phyloP scores from a whole-genome alignment of 371 early-diverging fungal genomes.

The Mortierella polycephala region DNA sequence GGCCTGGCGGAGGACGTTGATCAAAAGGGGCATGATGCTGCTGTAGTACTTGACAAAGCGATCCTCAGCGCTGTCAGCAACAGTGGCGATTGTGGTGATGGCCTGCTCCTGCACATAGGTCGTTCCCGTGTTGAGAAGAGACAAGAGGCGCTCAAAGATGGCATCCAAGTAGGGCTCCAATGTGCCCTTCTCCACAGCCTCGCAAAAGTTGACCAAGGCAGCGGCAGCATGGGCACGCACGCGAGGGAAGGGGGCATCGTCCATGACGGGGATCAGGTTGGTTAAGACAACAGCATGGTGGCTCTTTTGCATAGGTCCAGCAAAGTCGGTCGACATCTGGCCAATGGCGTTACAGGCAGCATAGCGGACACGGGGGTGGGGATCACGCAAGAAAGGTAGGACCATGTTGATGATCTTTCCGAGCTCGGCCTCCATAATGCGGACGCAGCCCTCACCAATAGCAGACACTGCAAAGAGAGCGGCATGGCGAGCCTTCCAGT shows the following conservation, averaged over 20 bases:
- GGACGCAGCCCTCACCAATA: slow-evolving; percentile 96
- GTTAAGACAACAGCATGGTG: slow-evolving; percentile 82
- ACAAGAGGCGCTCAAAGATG: slow-evolving; percentile 86
- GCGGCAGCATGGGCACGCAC: slow-evolving; percentile 97
- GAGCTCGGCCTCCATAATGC: slow-evolving; percentile 91
- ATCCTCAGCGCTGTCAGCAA: slow-evolving; percentile 95
- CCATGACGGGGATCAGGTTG: slow-evolving; percentile 90
- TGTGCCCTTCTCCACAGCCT: slow-evolving; percentile 80
- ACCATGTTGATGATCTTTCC: slow-evolving; percentile 85
- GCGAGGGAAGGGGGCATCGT: slow-evolving; percentile 71
- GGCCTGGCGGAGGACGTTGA: slow-evolving; percentile 87
- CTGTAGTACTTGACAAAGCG: slow-evolving; percentile 89
- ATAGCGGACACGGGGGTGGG: slow-evolving; percentile 96
- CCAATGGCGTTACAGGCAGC: slow-evolving; percentile 97
- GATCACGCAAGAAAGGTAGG: slow-evolving; percentile 85
- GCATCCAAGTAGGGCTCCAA: slow-evolving; percentile 90
- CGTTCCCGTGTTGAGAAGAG: slow-evolving; percentile 82
- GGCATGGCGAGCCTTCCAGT: slow-evolving; percentile 95
- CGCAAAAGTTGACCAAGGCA: slow-evolving; percentile 97
- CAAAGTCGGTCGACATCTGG: slow-evolving; percentile 97
- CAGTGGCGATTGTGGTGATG: slow-evolving; percentile 95
- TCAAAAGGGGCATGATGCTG: slow-evolving; percentile 93
- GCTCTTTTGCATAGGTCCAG: slow-evolving; percentile 84
- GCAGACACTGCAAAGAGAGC: slow-evolving; percentile 94
- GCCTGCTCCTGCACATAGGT: slow-evolving; percentile 97